These are phyloP conservation scores for Cryptococcus amylolentus DNA, from an alignment of 1,284 basidiomycete species.

Conservation along the genomic window DNA sequence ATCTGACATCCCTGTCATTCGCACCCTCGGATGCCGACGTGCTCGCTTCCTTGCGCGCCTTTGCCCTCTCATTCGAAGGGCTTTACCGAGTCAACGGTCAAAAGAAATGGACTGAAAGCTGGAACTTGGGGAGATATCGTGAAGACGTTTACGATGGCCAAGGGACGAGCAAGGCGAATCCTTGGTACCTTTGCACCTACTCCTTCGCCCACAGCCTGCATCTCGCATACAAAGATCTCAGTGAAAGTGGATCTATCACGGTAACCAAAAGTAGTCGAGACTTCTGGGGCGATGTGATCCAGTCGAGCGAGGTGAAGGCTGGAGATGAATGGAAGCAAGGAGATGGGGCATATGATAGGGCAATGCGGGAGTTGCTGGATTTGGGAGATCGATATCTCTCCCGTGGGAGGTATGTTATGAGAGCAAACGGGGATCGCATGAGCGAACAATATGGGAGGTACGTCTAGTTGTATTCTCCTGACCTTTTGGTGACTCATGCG, in stretches of 20 bases:
- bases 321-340: constrained; percentile 3
- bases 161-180: constrained; percentile 45
- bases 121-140: constrained; percentile 51
- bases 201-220: constrained; percentile 50
- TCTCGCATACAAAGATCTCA: constrained; percentile 25
- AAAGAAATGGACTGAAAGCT: constrained; percentile 35
- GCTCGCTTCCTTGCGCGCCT: constrained; percentile 42
- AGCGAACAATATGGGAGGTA: constrained; percentile 51
- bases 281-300: constrained; percentile 45
- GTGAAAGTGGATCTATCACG: constrained; percentile 17
- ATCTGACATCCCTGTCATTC: constrained; percentile 3
- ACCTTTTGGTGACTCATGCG: not conserved
- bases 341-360: constrained; percentile 17
- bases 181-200: constrained; percentile 52
- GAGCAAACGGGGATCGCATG: constrained; percentile 37
- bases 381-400: constrained; percentile 45
- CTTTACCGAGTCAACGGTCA: constrained; percentile 48
- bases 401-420: constrained; percentile 28
- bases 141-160: constrained; percentile 53
- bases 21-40: constrained; percentile 27
- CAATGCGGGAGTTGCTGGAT: constrained; percentile 23
- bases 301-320: not conserved
- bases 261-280: constrained; percentile 22
- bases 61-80: constrained; percentile 42
- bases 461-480: constrained; percentile 3